A percentile compares a stretch with the other conserved stretches of the same genome.
Conservation (phyloP, 805 yeast genomes). For the Candida takata region DNA sequence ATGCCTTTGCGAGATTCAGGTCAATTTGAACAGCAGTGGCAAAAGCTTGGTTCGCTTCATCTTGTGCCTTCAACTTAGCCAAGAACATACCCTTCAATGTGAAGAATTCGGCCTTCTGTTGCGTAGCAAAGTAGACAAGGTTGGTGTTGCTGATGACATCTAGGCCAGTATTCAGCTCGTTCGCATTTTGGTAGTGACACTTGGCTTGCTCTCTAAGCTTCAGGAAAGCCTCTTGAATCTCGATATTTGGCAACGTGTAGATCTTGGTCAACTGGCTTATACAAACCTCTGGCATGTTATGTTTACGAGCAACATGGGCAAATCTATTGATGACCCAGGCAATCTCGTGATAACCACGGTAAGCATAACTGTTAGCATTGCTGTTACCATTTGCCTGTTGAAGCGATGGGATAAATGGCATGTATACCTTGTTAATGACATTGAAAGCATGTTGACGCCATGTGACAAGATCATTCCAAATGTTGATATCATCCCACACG, state of each 20-base stretch:
- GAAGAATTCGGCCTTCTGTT: constrained; percentile 96
- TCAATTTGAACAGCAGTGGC: constrained; percentile 97
- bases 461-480: constrained; percentile 96
- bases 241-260: constrained; percentile 93
- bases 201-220: constrained; percentile 95
- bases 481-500: constrained; percentile 93
- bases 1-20: constrained; percentile 88
- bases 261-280: constrained; percentile 87
- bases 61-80: constrained; percentile 82
- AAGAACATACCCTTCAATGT: constrained; percentile 97
- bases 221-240: constrained; percentile 95
- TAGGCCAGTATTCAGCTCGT: constrained; percentile 87
- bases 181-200: constrained; percentile 89
- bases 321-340: constrained; percentile 98
- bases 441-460: constrained; percentile 99
- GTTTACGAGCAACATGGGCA: constrained; percentile 97
- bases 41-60: constrained; percentile 96
- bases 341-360: constrained; percentile 96
- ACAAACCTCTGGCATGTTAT: constrained; percentile 95
- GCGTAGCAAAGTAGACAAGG: constrained; percentile 91
- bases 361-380: constrained; percentile 85
- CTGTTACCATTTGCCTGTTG: constrained; percentile 65
- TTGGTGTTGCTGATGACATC: constrained; percentile 97
- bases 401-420: constrained; percentile 83
- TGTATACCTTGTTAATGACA: constrained; percentile 87